These are phyloP conservation scores for Avena eriantha DNA, from an alignment of 176 grass and related monocot genomes.

Conservation along the genomic window DNA sequence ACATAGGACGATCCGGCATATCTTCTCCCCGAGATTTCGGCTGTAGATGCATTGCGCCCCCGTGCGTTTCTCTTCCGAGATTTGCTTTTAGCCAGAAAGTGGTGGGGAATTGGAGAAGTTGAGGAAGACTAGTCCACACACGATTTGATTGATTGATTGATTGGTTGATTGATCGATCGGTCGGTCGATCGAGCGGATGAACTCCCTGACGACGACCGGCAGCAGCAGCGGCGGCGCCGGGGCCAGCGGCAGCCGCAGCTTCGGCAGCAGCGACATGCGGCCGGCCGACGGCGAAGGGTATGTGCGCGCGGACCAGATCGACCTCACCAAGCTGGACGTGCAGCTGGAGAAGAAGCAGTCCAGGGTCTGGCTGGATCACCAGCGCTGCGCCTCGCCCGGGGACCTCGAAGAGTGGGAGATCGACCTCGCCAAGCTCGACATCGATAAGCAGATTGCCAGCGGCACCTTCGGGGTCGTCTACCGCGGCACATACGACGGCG, in stretches of 20 bases:
- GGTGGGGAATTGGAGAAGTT: too few species aligned
- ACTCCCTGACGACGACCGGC: slow-evolving; percentile 1
- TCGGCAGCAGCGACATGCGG: slow-evolving; percentile 13
- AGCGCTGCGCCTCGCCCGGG: slow-evolving; percentile 38
- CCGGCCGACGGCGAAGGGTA: slow-evolving; percentile 59
- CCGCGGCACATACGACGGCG: slow-evolving; percentile 76
- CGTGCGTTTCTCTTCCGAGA: background rate
- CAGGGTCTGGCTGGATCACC: slow-evolving; percentile 68
- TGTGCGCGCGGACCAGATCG: slow-evolving; percentile 72
- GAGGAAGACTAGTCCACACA: too few species aligned
- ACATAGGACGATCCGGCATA: background rate
- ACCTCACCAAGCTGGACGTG: slow-evolving; percentile 71
- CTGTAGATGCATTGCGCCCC: background rate
- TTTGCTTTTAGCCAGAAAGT: background rate
- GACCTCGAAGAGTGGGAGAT: slow-evolving; percentile 81
- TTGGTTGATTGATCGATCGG: background rate
- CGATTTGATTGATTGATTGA: too few species aligned
- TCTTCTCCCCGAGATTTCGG: background rate
- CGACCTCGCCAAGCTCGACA: slow-evolving; percentile 76
- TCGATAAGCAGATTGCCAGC: slow-evolving; percentile 66
- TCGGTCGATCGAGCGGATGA: background rate
- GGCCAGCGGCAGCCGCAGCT: background rate
- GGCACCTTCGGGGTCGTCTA: slow-evolving; percentile 92
- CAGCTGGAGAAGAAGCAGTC: slow-evolving; percentile 87
- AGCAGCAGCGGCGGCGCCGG: slow-evolving; percentile 14